Conservation (phyloP, 345 rosid species). For the Populus tremula region DNA sequence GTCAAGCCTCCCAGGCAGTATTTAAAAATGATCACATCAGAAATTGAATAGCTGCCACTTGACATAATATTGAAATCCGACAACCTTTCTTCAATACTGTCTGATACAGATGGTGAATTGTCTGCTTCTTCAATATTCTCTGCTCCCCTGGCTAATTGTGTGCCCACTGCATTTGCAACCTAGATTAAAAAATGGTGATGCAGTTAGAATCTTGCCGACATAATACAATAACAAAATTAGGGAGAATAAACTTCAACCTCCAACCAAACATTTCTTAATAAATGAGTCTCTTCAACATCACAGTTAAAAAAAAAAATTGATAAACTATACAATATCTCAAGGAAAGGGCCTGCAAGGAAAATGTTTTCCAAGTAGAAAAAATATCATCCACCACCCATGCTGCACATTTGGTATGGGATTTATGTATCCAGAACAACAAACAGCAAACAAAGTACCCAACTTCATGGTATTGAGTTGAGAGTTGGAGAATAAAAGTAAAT, state of each 20-base stretch:
- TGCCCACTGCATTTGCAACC: slow-evolving; percentile 32
- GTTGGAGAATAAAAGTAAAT: neutral
- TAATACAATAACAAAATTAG: neutral
- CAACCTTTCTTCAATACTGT: slow-evolving; percentile 51
- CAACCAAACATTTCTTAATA: neutral
- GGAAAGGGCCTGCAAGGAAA: neutral
- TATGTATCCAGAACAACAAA: neutral
- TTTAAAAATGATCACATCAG: slow-evolving; percentile 60
- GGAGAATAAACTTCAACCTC: neutral
- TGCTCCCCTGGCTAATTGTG: slow-evolving; percentile 32
- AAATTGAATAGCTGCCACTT: slow-evolving; percentile 39
- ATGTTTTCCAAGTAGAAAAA: neutral
- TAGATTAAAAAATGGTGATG: slow-evolving; percentile 15
- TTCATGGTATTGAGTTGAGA: neutral
- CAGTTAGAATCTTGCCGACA: neutral
- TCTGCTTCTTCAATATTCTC: slow-evolving; percentile 41
- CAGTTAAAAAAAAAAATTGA: neutral
- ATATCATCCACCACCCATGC: neutral
- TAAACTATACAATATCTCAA: neutral
- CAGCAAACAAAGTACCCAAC: neutral
- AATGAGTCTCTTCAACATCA: neutral
- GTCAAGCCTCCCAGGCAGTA: slow-evolving; percentile 76
- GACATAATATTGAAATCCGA: slow-evolving; percentile 34
- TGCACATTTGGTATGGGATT: neutral
- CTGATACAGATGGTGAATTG: slow-evolving; percentile 58